Conservation (phyloP, 768 basidiomycete genomes). For the Glaciozyma martinii region DNA sequence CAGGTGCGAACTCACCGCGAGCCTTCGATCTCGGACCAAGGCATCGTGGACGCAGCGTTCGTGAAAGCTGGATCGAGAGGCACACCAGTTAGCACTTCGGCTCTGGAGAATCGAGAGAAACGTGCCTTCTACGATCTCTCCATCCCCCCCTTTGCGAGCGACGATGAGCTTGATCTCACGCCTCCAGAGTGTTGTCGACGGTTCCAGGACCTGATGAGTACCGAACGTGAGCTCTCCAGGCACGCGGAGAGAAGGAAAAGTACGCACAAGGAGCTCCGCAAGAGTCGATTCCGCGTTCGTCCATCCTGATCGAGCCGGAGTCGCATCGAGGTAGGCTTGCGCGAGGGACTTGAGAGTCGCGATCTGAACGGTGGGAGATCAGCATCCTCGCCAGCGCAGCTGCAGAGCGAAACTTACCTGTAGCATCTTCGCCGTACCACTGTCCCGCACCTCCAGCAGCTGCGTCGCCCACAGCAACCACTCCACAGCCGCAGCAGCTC, state of each 20-base stretch:
- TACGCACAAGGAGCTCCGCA: slow-evolving; percentile 2
- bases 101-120: no score
- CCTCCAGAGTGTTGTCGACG: no score
- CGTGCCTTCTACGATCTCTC: no score
- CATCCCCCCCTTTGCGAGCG: no score
- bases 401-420: neutral
- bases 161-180: no score
- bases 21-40: neutral
- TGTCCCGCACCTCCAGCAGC: neutral
- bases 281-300: neutral
- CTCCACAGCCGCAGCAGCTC: neutral
- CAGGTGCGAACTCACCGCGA: neutral
- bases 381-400: accelerated
- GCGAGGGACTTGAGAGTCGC: neutral
- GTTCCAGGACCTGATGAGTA: no score
- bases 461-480: neutral
- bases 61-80: neutral
- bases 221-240: neutral
- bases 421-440: neutral
- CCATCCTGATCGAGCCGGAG: neutral
- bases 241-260: neutral
- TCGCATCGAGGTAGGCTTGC: neutral
- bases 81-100: no score
- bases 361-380: neutral
- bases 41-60: neutral